Conservation (phyloP, 768 basidiomycete genomes). For the Vararia minispora region DNA sequence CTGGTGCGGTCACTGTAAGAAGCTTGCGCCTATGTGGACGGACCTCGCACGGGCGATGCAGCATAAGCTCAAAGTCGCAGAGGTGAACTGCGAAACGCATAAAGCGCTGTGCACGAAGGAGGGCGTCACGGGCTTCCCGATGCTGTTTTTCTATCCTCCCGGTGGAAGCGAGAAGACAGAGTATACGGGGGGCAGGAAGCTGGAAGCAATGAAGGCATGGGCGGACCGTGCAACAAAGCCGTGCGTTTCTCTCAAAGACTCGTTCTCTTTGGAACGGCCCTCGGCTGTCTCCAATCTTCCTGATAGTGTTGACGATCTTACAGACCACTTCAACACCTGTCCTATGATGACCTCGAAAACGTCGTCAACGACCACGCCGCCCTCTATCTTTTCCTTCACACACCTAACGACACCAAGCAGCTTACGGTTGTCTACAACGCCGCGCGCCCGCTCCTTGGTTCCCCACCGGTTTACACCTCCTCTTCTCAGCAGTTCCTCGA, state of each 20-base stretch:
- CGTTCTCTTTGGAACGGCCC: background rate
- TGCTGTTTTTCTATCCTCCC: constrained; percentile 53
- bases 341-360: constrained; percentile 31
- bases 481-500: constrained; percentile 22
- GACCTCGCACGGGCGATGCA: constrained; percentile 64
- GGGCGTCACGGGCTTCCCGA: constrained; percentile 74
- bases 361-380: constrained; percentile 36
- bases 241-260: constrained; percentile 31
- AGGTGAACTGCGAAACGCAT: constrained; percentile 84
- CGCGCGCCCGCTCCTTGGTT: constrained; percentile 36
- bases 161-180: constrained; percentile 50
- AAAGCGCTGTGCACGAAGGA: constrained; percentile 52
- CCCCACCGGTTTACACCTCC: constrained; percentile 36
- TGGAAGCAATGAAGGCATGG: constrained; percentile 64
- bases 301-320: constrained; percentile 1
- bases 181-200: constrained; percentile 60
- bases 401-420: constrained; percentile 23
- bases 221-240: constrained; percentile 62
- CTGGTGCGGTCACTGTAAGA: constrained; percentile 93
- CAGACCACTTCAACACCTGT: constrained; percentile 30
- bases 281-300: background rate
- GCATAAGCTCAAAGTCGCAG: constrained; percentile 62
- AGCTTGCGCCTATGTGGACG: constrained; percentile 74
- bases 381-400: constrained; percentile 48
- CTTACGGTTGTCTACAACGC: constrained; percentile 48